These are phyloP conservation scores for Solanum hybrid DNA, from an alignment of 305 asterid species.

Conservation along the genomic window DNA sequence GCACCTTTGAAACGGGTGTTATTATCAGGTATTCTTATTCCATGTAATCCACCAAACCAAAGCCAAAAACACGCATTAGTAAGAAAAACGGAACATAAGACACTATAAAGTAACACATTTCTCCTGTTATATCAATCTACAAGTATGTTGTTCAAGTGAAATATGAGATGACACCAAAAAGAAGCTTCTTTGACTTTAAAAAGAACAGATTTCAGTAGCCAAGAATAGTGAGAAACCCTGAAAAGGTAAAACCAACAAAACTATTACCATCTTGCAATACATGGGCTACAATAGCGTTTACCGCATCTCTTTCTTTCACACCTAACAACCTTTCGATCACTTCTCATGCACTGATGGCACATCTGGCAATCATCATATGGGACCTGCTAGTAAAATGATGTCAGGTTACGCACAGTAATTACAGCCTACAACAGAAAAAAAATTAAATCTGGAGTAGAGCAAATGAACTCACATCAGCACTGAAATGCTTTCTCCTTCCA, in stretches of 20 bases:
- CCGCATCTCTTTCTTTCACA: conserved; percentile 21
- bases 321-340: conserved; percentile 40
- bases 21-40: neutral
- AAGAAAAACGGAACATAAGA: neutral
- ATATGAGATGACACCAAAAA: neutral
- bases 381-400: conserved; percentile 23
- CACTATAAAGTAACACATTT: neutral
- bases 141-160: neutral
- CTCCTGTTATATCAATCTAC: neutral
- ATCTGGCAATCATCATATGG: conserved; percentile 33
- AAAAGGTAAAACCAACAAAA: neutral
- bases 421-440: neutral
- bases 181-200: neutral
- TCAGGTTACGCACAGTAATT: neutral
- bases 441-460: neutral
- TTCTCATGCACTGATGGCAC: conserved; percentile 64
- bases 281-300: conserved; percentile 40
- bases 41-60: neutral
- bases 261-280: conserved; percentile 35
- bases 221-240: neutral
- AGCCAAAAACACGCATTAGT: neutral
- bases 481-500: conserved; percentile 23
- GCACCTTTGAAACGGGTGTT: neutral
- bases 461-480: conserved; percentile 28
- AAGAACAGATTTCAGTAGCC: neutral